Percentiles rank a stretch among this genome's conserved stretches.
These are phyloP conservation scores for Cytospora leucostoma DNA, from an alignment of 2,329 filamentous ascomycete species.

Conservation along the genomic window DNA sequence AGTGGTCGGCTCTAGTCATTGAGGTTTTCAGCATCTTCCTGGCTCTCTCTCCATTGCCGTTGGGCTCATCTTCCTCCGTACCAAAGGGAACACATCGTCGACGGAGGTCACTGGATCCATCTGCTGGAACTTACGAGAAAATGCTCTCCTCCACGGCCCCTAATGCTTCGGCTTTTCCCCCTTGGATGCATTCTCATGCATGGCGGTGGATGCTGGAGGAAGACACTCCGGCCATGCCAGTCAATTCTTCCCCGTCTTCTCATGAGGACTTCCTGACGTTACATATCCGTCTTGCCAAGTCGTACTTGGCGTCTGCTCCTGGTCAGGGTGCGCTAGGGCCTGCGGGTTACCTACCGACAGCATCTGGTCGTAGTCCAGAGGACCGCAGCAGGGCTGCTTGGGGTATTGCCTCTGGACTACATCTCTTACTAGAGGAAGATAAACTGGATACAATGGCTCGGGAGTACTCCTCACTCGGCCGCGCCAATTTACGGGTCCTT, in stretches of 20 bases:
- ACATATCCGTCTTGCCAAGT: conserved; percentile 61
- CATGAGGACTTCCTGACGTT: conserved; percentile 45
- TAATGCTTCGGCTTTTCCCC: conserved; percentile 51
- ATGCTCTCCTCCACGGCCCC: conserved; percentile 50
- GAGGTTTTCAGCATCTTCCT: conserved; percentile 66
- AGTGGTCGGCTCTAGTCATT: conserved; percentile 71
- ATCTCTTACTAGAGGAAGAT: conserved; percentile 85
- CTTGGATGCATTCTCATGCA: conserved; percentile 62
- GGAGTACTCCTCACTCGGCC: conserved; percentile 46
- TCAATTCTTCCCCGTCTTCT: conserved; percentile 30
- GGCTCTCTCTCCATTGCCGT: conserved; percentile 46
- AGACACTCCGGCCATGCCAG: conserved; percentile 34
- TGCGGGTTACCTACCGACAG: conserved; percentile 67
- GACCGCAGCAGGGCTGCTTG: conserved; percentile 62
- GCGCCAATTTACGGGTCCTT: conserved; percentile 65
- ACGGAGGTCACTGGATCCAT: conserved; percentile 40
- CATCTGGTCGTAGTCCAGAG: conserved; percentile 52
- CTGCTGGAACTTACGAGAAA: conserved; percentile 34
- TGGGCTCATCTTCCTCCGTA: background rate
- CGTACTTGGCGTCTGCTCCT: conserved; percentile 63
- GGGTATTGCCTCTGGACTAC: conserved; percentile 73
- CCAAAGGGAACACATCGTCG: conserved; percentile 33
- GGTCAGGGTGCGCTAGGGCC: conserved; percentile 56
- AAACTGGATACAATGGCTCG: conserved; percentile 69
- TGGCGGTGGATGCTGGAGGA: conserved; percentile 74